Percentiles rank a stretch among this genome's conserved stretches.
These are phyloP conservation scores for Gossypium raimondii DNA, from an alignment of 345 rosid genomes.

Conservation along the genomic window DNA sequence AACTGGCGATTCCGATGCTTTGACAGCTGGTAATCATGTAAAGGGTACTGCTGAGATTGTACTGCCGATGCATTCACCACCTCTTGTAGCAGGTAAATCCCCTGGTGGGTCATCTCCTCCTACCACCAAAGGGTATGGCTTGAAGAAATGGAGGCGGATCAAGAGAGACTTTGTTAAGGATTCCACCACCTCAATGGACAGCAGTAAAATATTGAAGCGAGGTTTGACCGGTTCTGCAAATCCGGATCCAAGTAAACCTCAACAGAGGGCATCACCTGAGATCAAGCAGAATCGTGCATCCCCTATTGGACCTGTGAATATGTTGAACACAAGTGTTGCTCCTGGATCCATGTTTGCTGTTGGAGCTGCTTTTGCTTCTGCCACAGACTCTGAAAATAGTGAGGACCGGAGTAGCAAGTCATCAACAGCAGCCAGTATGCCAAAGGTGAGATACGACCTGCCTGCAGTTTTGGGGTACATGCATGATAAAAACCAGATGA, in stretches of 20 bases:
- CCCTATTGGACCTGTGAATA: slow-evolving; percentile 34
- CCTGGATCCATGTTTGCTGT: slow-evolving; percentile 40
- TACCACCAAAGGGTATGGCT: slow-evolving; percentile 51
- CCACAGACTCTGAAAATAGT: slow-evolving; percentile 1
- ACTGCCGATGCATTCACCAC: slow-evolving; percentile 16
- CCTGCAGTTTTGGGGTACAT: slow-evolving; percentile 23
- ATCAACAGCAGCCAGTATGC: slow-evolving; percentile 70
- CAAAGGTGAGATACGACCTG: slow-evolving; percentile 38
- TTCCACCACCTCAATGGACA: slow-evolving; percentile 33
- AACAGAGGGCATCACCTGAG: slow-evolving; percentile 20
- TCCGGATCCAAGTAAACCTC: slow-evolving; percentile 30
- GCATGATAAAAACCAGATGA: slow-evolving; percentile 40
- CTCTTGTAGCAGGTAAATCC: slow-evolving; percentile 12
- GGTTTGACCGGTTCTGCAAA: slow-evolving; percentile 45
- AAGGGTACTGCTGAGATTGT: slow-evolving; percentile 18
- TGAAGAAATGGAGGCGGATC: slow-evolving; percentile 82
- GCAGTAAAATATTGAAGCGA: slow-evolving; percentile 57
- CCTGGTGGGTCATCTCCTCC: neutral
- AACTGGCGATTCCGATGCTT: slow-evolving; percentile 11
- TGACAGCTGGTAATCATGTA: slow-evolving; percentile 3
- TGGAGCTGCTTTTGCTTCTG: slow-evolving; percentile 17
- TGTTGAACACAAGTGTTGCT: slow-evolving; percentile 24
- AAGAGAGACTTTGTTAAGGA: slow-evolving; percentile 59
- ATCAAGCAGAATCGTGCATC: slow-evolving; percentile 38
- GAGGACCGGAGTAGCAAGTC: slow-evolving; percentile 58